These are phyloP conservation scores for Trichoderma citrinoviride DNA, from an alignment of 2,329 filamentous ascomycete species.

Conservation along the genomic window DNA sequence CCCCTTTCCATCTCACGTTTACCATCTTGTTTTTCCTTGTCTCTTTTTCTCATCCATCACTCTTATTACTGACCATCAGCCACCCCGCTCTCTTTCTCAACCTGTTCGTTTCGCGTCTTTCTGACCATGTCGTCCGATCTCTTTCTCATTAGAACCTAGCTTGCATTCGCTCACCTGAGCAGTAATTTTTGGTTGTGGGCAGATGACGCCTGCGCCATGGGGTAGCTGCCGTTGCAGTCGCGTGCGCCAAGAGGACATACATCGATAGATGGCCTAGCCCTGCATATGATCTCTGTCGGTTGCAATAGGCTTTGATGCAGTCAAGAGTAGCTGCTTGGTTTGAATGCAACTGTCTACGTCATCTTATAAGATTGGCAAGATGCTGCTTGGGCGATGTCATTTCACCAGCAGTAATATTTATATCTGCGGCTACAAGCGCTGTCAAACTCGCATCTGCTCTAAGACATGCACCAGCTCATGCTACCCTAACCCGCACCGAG, in stretches of 20 bases:
- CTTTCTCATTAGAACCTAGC: not conserved
- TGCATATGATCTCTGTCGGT: not conserved
- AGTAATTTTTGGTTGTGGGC: not conserved
- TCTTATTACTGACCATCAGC: no score
- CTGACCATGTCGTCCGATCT: not conserved
- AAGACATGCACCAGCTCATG: not conserved
- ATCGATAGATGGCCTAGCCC: not conserved
- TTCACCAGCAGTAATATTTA: not conserved
- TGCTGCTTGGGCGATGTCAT: conserved; percentile 6
- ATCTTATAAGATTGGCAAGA: no score
- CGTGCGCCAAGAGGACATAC: not conserved
- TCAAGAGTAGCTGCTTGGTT: not conserved
- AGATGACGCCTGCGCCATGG: conserved; percentile 14
- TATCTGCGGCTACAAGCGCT: not conserved
- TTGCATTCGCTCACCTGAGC: conserved; percentile 14
- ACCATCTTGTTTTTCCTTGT: not conserved
- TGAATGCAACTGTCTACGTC: no score
- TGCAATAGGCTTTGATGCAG: not conserved
- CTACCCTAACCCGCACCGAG: not conserved
- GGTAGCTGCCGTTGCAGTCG: not conserved
- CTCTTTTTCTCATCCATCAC: not conserved
- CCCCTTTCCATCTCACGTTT: not conserved
- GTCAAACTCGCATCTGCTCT: not conserved
- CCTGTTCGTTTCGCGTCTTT: not conserved
- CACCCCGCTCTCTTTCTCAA: not conserved